Base-by-base conservation (phyloP, 495 filamentous ascomycete species). In the Aspergillus funiculosus region DNA sequence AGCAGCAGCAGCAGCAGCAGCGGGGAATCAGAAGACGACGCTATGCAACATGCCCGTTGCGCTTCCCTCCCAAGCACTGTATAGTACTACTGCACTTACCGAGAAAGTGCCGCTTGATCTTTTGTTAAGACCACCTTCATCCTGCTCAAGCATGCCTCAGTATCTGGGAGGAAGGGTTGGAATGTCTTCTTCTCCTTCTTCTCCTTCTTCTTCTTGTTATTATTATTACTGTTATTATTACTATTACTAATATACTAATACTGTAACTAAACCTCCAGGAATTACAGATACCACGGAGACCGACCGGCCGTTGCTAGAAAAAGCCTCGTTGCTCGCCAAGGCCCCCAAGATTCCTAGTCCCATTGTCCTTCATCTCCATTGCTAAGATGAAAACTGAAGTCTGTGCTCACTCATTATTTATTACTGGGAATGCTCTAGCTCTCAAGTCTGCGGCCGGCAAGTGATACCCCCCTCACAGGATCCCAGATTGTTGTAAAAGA, bases 401-500 rank as follows among this genome's bases (percentile, higher is more conserved):
- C 54, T 57, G 50, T 57, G 46, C 50, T 57, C 35, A n/a, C 37
- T 43, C 24, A 29, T 35, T 18, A 29, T 32, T 37, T 11, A 11
- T n/a, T n/a, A n/a, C n/a, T n/a, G n/a, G n/a, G n/a, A n/a, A n/a
- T n/a, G n/a, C n/a, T n/a, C n/a, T n/a, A n/a, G n/a, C n/a, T n/a
- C n/a, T n/a, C n/a, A n/a, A n/a, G n/a, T n/a, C n/a, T 34, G 49
- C 53, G 49, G 43, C 49, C 50, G 53, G 45, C 45, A 47, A 22
- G 18, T 31, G 38, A 13, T 29, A 21, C 4, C 7, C 19, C n/a
- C 22, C 19, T 39, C 27, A 24, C 14, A 27, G 29, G n/a, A n/a
- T n/a, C n/a, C n/a, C n/a, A n/a, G n/a, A n/a, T n/a, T n/a, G n/a
- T n/a, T n/a, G n/a, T n/a, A n/a, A n/a, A n/a, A n/a, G n/a, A n/a